These are phyloP conservation scores for Citrus cavaleriei DNA, from an alignment of 345 rosid species.

Conservation along the genomic window DNA sequence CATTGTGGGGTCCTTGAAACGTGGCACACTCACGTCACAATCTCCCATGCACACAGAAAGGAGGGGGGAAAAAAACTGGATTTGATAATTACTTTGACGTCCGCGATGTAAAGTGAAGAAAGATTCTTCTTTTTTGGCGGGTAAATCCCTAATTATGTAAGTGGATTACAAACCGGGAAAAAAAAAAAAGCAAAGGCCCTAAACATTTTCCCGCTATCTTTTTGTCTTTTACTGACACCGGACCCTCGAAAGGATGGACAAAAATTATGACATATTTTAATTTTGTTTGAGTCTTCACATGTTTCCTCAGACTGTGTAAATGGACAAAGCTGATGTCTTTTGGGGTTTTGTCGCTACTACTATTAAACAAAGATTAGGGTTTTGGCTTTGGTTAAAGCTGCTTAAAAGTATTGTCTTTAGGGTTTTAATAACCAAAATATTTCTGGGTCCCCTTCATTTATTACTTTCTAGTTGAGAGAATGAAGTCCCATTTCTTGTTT, in stretches of 20 bases:
- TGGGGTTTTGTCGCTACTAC: conserved; percentile 31
- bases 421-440: conserved; percentile 15
- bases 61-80: conserved; percentile 24
- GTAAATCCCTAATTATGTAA: conserved; percentile 31
- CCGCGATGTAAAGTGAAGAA: conserved; percentile 32
- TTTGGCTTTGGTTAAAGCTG: conserved; percentile 23
- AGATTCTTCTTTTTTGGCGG: conserved; percentile 48
- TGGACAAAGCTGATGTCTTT: conserved; percentile 15
- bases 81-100: conserved; percentile 49
- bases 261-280: neutral
- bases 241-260: conserved; percentile 27
- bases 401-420: conserved; percentile 14
- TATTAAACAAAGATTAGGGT: conserved; percentile 25
- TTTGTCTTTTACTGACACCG: conserved; percentile 18
- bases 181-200: neutral
- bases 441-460: conserved; percentile 33
- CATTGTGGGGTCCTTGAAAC: neutral
- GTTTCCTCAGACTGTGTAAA: conserved; percentile 13
- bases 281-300: conserved; percentile 27
- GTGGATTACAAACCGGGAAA: neutral
- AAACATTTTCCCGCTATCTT: conserved; percentile 36
- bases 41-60: neutral
- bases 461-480: conserved; percentile 12
- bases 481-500: conserved; percentile 17
- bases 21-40: conserved; percentile 18